Conservation (phyloP, 169 alveolate species). For the Eimeria maxima region DNA sequence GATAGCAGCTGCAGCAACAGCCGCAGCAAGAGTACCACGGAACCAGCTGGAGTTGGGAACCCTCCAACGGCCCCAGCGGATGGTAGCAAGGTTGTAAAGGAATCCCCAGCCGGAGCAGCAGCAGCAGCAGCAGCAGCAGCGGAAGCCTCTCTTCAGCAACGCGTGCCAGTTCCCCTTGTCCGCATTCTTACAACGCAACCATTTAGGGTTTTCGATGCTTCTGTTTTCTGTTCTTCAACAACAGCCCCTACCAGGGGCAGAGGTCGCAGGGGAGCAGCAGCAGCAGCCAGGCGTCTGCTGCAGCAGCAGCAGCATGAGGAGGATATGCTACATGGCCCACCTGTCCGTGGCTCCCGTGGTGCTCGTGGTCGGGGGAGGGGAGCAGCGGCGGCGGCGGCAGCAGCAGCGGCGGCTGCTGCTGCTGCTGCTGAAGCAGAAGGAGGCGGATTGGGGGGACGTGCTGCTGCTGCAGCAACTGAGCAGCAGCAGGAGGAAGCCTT, state of each 20-base stretch:
- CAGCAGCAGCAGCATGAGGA: conserved; percentile 77
- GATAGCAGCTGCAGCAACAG: neutral
- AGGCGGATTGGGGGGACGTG: conserved; percentile 42
- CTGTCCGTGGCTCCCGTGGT: conserved; percentile 48
- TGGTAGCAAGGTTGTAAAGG: conserved; percentile 14
- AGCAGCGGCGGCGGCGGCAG: conserved; percentile 74
- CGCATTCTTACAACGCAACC: conserved; percentile 76
- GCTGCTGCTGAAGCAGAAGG: conserved; percentile 61
- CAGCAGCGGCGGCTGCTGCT: conserved; percentile 48
- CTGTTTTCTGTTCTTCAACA: conserved; percentile 62
- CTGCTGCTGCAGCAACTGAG: conserved; percentile 62
- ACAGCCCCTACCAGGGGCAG: conserved; percentile 62
- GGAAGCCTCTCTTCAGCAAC: neutral
- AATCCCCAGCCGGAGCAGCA: conserved; percentile 4
- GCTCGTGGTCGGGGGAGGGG: conserved; percentile 75
- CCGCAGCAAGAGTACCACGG: conserved; percentile 7
- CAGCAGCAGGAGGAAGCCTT: conserved; percentile 78
- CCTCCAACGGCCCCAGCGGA: neutral
- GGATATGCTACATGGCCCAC: neutral
- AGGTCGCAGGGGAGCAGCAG: conserved; percentile 79
- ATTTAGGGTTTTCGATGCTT: conserved; percentile 73
- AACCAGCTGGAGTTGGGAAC: neutral
- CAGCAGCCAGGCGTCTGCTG: conserved; percentile 73
- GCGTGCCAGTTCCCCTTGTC: conserved; percentile 66
- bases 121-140: conserved; percentile 63